Percentiles rank a stretch among this genome's conserved stretches.
Conservation (phyloP, 2,329 filamentous ascomycete genomes). For the Sporothrix sp. region DNA sequence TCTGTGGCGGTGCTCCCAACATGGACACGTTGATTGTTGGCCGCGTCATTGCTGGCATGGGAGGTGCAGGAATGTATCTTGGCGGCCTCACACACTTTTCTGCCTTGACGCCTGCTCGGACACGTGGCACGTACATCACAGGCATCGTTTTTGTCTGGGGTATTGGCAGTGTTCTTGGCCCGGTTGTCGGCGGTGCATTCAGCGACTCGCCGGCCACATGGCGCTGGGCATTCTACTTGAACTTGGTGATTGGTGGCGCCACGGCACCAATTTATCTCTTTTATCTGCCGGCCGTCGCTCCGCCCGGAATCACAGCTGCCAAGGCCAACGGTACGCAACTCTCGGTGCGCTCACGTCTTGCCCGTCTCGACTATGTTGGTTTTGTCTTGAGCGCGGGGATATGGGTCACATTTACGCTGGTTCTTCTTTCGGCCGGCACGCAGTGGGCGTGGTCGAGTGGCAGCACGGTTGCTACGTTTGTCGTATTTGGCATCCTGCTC, state of each 20-base stretch:
- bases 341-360: not conserved
- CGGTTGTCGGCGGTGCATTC: constrained; percentile 35
- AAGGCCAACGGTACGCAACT: constrained; percentile 3
- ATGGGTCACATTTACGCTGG: constrained; percentile 12
- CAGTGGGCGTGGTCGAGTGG: constrained; percentile 38
- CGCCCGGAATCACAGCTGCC: constrained; percentile 10
- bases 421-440: constrained; percentile 39
- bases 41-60: constrained; percentile 32
- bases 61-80: constrained; percentile 31
- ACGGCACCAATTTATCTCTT: constrained; percentile 33
- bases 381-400: not conserved
- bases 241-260: constrained; percentile 33
- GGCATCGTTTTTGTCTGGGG: constrained; percentile 10
- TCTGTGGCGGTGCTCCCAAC: constrained; percentile 31
- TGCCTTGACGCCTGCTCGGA: not conserved
- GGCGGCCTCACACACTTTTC: constrained; percentile 16
- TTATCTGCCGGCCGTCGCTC: constrained; percentile 29
- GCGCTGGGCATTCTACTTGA: constrained; percentile 40
- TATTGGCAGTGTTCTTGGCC: constrained; percentile 10
- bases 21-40: constrained; percentile 38
- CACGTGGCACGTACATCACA: constrained; percentile 9
- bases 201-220: constrained; percentile 19
- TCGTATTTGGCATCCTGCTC: constrained; percentile 35
- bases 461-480: constrained; percentile 36
- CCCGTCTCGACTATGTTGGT: not conserved